phyloP scores from a whole-genome alignment of 805 yeast species.

The Zygosaccharomyces kombuchaensis region DNA sequence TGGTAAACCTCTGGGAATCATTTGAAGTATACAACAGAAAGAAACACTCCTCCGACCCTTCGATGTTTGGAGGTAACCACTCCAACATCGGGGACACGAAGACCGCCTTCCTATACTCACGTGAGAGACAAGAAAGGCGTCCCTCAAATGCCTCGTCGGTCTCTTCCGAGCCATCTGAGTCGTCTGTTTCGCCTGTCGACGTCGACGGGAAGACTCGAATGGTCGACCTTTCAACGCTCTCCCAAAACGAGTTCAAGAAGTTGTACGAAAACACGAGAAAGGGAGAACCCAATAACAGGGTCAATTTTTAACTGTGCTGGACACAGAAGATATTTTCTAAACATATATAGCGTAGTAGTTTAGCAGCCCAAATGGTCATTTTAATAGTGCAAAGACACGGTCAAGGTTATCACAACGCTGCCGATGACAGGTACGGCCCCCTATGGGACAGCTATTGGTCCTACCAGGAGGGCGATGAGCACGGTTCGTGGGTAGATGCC shows the following conservation, averaged over 20 bases:
- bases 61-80: slow-evolving; percentile 19
- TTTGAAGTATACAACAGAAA: slow-evolving; percentile 32
- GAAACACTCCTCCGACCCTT: slow-evolving; percentile 28
- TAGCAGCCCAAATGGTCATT: background rate
- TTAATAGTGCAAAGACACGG: slow-evolving; percentile 48
- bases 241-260: slow-evolving; percentile 24
- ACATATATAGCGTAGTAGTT: slow-evolving; percentile 17
- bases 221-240: slow-evolving; percentile 20
- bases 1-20: slow-evolving; percentile 30
- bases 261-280: slow-evolving; percentile 19
- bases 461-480: slow-evolving; percentile 49
- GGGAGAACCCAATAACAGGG: slow-evolving; percentile 30
- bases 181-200: slow-evolving; percentile 5
- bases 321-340: background rate
- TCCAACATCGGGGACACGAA: slow-evolving; percentile 21
- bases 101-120: slow-evolving; percentile 22
- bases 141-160: background rate
- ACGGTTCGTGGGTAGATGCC: slow-evolving; percentile 48
- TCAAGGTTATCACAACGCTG: slow-evolving; percentile 61
- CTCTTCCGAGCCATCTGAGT: slow-evolving; percentile 9
- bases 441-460: slow-evolving; percentile 60
- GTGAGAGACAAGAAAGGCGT: slow-evolving; percentile 19
- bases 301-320: slow-evolving; percentile 15
- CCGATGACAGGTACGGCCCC: slow-evolving; percentile 52
- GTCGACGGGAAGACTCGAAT: slow-evolving; percentile 9